phyloP scores from a whole-genome alignment of 2,329 filamentous ascomycete genomes.

The Ascosphaera pollenicola region DNA sequence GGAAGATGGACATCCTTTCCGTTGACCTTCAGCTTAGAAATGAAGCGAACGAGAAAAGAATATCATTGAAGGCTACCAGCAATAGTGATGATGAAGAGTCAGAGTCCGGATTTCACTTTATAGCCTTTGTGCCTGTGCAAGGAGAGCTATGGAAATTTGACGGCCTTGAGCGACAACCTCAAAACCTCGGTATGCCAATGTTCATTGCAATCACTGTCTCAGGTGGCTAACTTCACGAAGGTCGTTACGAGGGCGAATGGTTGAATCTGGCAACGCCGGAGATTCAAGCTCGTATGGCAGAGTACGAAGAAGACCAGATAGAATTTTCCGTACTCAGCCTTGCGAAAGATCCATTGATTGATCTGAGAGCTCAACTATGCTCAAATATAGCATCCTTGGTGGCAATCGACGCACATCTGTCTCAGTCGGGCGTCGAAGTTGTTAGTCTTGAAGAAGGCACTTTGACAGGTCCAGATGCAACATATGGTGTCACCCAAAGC shows the following conservation, averaged over 20 bases:
- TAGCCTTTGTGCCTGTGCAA: slow-evolving; percentile 63
- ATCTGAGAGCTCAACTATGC: slow-evolving; percentile 22
- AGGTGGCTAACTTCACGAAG: background rate
- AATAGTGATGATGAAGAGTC: slow-evolving; percentile 22
- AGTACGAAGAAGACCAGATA: slow-evolving; percentile 40
- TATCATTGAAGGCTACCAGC: slow-evolving; percentile 13
- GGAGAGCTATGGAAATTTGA: slow-evolving; percentile 72
- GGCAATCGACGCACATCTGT: slow-evolving; percentile 14
- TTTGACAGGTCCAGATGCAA: slow-evolving; percentile 16
- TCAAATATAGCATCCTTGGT: slow-evolving; percentile 24
- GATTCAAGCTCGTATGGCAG: slow-evolving; percentile 44
- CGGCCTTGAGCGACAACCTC: slow-evolving; percentile 52
- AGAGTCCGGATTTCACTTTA: slow-evolving; percentile 62
- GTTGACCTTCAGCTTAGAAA: slow-evolving; percentile 41
- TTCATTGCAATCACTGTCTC: too few relatives aligned
- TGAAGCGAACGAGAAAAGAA: slow-evolving; percentile 17
- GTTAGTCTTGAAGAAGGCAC: slow-evolving; percentile 6
- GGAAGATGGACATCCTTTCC: slow-evolving; percentile 54
- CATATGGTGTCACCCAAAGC: slow-evolving; percentile 12
- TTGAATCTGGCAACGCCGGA: slow-evolving; percentile 38
- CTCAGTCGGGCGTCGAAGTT: slow-evolving; percentile 1
- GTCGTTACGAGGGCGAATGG: slow-evolving; percentile 37
- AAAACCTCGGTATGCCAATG: slow-evolving; percentile 30
- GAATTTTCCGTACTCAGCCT: slow-evolving; percentile 63
- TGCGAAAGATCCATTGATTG: slow-evolving; percentile 39